These are phyloP conservation scores for Candida golubevii DNA, from an alignment of 805 yeast genomes.

Conservation along the genomic window DNA sequence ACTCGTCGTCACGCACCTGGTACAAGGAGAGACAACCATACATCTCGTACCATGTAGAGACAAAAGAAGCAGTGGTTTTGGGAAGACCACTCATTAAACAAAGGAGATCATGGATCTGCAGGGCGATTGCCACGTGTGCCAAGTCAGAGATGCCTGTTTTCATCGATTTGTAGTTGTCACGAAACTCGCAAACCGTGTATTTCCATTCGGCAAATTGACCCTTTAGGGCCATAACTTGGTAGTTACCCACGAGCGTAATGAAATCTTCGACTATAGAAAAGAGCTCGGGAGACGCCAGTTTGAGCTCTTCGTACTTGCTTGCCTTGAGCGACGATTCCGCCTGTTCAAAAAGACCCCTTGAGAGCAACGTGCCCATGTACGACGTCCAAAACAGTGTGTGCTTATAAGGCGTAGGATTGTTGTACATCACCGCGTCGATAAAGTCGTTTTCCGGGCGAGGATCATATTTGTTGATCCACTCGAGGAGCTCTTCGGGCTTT, in stretches of 20 bases:
- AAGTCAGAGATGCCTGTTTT: constrained; percentile 21
- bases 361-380: constrained; percentile 49
- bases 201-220: constrained; percentile 49
- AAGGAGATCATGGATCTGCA: constrained; percentile 40
- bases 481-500: constrained; percentile 42
- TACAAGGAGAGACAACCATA: constrained; percentile 52
- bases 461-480: constrained; percentile 70
- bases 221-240: constrained; percentile 37
- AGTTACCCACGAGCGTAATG: constrained; percentile 33
- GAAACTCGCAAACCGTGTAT: constrained; percentile 43
- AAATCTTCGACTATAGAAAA: constrained; percentile 40
- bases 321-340: constrained; percentile 46
- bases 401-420: constrained; percentile 41
- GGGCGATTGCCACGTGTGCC: constrained; percentile 25
- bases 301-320: constrained; percentile 41
- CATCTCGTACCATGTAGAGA: constrained; percentile 68
- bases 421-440: constrained; percentile 43
- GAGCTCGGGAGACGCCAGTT: constrained; percentile 26
- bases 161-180: constrained; percentile 35
- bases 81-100: constrained; percentile 45
- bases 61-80: constrained; percentile 46
- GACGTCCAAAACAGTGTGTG: constrained; percentile 61
- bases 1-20: constrained; percentile 48
- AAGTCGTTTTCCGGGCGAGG: constrained; percentile 57
- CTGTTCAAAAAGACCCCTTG: constrained; percentile 58